These are phyloP conservation scores for Arabidopsis suecica DNA, from an alignment of 345 rosid genomes.

Conservation along the genomic window DNA sequence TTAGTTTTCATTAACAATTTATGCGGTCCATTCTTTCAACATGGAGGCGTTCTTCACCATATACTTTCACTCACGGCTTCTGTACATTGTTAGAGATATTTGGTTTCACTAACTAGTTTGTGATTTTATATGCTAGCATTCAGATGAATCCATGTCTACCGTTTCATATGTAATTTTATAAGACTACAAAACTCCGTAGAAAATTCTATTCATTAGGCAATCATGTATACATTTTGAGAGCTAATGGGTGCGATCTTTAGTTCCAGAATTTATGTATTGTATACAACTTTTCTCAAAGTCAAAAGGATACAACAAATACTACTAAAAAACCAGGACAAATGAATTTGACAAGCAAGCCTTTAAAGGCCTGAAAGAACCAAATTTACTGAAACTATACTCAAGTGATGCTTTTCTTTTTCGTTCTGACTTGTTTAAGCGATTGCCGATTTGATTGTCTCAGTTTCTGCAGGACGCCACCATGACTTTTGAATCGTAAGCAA, in stretches of 20 bases:
- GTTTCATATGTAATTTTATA: too few species aligned
- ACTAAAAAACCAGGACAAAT: not conserved
- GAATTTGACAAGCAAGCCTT: constrained; percentile 25
- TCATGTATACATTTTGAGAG: not conserved
- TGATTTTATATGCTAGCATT: too few species aligned
- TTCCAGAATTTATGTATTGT: constrained; percentile 2
- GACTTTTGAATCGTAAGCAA: constrained; percentile 68
- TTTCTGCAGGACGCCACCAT: constrained; percentile 75
- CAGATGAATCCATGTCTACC: too few species aligned
- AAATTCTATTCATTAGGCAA: too few species aligned
- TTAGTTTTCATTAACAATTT: too few species aligned
- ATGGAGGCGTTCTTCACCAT: too few species aligned
- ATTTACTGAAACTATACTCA: constrained; percentile 27
- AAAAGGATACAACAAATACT: not conserved
- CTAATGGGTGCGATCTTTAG: not conserved
- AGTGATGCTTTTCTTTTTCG: not conserved
- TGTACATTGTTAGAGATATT: too few species aligned
- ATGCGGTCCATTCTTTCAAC: too few species aligned
- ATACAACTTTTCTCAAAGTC: not conserved
- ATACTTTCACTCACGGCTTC: too few species aligned
- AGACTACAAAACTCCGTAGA: too few species aligned
- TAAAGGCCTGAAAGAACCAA: constrained; percentile 13
- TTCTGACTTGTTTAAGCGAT: constrained; percentile 46
- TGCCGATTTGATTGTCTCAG: constrained; percentile 62
- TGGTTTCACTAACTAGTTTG: too few species aligned